phyloP scores from a whole-genome alignment of 2,329 filamentous ascomycete species.

The Orbilia ellipsospora region DNA sequence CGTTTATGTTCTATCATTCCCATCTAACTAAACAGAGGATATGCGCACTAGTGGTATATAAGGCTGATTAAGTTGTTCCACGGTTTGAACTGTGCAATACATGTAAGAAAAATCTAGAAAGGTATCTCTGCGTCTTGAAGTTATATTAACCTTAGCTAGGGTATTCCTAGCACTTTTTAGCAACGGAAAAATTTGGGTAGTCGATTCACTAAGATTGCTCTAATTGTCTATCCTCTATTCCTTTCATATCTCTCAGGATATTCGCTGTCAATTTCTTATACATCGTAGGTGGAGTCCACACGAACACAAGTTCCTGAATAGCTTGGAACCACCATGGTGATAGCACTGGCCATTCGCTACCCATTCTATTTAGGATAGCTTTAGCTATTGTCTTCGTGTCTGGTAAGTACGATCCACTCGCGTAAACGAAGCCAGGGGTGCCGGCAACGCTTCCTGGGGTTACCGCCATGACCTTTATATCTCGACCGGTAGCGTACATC shows the following conservation, averaged over 20 bases:
- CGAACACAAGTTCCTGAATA: conserved; percentile 30
- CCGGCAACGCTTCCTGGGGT: conserved; percentile 30
- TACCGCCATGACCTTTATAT: conserved; percentile 44
- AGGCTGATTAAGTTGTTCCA: too few relatives aligned
- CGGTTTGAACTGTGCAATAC: too few relatives aligned
- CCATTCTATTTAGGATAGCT: conserved; percentile 42
- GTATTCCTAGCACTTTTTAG: too few relatives aligned
- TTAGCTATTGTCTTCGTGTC: conserved; percentile 34
- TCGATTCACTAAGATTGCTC: neutral
- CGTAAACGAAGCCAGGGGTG: conserved; percentile 30
- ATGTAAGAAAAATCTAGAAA: too few relatives aligned
- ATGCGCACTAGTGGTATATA: too few relatives aligned
- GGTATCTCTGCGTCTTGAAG: too few relatives aligned
- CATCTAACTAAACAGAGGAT: too few relatives aligned
- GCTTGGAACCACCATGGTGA: conserved; percentile 42
- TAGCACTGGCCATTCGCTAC: conserved; percentile 17
- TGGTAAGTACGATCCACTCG: conserved; percentile 4
- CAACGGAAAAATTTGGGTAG: too few relatives aligned
- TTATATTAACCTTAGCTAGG: too few relatives aligned
- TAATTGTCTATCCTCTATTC: conserved; percentile 24
- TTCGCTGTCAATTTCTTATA: conserved; percentile 34
- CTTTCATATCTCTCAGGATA: conserved; percentile 30
- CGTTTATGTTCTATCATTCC: too few relatives aligned
- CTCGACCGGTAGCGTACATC: conserved; percentile 37
- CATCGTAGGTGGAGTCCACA: conserved; percentile 17